Conservation (phyloP, 768 basidiomycete genomes). For the Amanita rimosa region DNA sequence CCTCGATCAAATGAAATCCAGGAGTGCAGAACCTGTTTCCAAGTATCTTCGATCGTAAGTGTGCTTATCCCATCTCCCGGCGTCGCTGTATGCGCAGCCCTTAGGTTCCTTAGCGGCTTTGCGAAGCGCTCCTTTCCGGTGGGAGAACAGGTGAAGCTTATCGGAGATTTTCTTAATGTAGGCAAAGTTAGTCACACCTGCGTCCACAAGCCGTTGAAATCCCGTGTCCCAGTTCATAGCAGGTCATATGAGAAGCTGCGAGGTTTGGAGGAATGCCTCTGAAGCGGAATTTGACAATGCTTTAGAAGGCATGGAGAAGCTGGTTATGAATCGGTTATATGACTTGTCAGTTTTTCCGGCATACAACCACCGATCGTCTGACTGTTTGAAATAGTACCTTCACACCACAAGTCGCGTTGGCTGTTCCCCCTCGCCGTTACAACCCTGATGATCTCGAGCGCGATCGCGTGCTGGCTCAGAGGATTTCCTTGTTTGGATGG, state of each 20-base stretch:
- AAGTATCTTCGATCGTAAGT: constrained; percentile 93
- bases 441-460: constrained; percentile 96
- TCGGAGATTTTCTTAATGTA: constrained; percentile 87
- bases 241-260: constrained; percentile 73
- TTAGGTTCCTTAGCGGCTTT: constrained; percentile 88
- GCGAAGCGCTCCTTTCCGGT: constrained; percentile 86
- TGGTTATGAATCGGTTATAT: constrained; percentile 97
- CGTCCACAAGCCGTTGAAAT: neutral
- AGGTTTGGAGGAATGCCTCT: constrained; percentile 70
- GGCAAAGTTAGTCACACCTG: constrained; percentile 14
- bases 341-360: constrained; percentile 59
- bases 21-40: constrained; percentile 83
- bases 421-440: constrained; percentile 60
- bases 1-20: constrained; percentile 87
- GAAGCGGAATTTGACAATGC: constrained; percentile 92
- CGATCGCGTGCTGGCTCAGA: constrained; percentile 81
- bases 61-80: neutral
- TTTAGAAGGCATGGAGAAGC: constrained; percentile 98
- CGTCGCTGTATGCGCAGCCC: neutral
- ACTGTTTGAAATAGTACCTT: constrained; percentile 57
- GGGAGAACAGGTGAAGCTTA: constrained; percentile 88
- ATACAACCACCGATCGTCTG: neutral
- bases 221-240: constrained; percentile 64
- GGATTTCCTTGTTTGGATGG: constrained; percentile 89
- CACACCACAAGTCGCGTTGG: constrained; percentile 68